Evolutionary conservation across 2,329 filamentous ascomycete genomes (phyloP).

Genomic region (Nemania sp.): DNA sequence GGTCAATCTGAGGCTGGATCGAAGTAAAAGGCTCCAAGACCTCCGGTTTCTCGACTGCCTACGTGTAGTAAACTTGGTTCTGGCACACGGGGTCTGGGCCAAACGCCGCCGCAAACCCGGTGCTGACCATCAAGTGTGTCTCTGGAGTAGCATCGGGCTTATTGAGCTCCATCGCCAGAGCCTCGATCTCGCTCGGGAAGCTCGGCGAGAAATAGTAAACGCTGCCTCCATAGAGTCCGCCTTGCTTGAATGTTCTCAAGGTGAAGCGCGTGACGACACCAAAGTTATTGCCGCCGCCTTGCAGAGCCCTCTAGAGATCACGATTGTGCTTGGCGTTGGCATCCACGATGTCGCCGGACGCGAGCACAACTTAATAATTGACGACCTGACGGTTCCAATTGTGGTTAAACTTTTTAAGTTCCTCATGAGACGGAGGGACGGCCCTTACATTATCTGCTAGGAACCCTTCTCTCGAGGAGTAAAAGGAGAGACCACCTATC

Average conservation of each 20-base stretch:
- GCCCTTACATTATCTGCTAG: too few relatives aligned
- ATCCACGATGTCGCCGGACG: conserved; percentile 2
- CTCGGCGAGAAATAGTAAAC: conserved; percentile 28
- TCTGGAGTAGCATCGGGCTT: conserved; percentile 24
- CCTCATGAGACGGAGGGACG: too few relatives aligned
- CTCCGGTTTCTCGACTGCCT: too few relatives aligned
- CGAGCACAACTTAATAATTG: conserved; percentile 14
- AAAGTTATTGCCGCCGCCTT: conserved; percentile 18
- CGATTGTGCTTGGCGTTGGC: neutral
- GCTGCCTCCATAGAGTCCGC: conserved; percentile 23
- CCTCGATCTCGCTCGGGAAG: conserved; percentile 33
- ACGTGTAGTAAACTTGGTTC: conserved; percentile 26
- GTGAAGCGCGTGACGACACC: conserved; percentile 5
- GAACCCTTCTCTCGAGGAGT: too few relatives aligned
- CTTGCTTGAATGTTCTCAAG: conserved; percentile 15
- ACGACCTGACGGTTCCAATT: too few relatives aligned
- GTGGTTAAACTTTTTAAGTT: too few relatives aligned
- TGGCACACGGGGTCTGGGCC: neutral
- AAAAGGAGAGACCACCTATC: too few relatives aligned
- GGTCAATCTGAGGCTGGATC: too few relatives aligned
- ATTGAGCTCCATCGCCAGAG: conserved; percentile 28
- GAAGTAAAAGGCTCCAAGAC: too few relatives aligned
- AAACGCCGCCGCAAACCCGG: conserved; percentile 25
- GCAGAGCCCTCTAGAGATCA: conserved; percentile 6
- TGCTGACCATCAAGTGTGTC: conserved; percentile 35